These are phyloP conservation scores for Aureococcus anophagefferens DNA, from an alignment of 108 stramenopile genomes.

Conservation along the genomic window DNA sequence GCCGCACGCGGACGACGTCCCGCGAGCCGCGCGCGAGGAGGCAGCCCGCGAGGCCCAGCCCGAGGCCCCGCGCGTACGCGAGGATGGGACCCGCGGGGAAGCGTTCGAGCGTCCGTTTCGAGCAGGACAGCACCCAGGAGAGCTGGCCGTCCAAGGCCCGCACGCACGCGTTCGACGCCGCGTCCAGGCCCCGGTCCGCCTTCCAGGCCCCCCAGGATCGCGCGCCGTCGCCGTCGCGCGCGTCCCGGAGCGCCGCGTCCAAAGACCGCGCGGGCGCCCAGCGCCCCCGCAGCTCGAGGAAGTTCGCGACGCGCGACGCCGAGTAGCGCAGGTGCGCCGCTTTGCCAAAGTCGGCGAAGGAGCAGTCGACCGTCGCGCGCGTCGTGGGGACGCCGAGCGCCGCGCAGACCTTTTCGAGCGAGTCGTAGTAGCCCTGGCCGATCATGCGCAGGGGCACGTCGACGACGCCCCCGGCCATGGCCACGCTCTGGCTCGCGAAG, in stretches of 20 bases:
- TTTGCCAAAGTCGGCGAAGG: neutral
- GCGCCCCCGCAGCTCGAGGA: neutral
- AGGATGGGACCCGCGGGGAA: neutral
- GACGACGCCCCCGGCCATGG: neutral
- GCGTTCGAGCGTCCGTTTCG: neutral
- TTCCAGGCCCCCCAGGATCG: neutral
- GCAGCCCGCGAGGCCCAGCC: neutral
- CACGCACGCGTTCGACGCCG: neutral
- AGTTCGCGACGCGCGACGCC: neutral
- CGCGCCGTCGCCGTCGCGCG: too few relatives aligned
- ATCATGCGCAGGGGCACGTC: slow-evolving; percentile 9
- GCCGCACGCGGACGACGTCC: neutral
- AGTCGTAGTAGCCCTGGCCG: slow-evolving; percentile 9
- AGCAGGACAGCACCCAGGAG: neutral
- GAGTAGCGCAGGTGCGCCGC: neutral
- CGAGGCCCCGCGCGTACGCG: neutral
- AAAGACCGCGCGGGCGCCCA: too few relatives aligned
- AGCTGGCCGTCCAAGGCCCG: neutral
- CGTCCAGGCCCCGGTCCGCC: neutral
- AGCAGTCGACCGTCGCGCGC: neutral
- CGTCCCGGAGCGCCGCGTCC: too few relatives aligned
- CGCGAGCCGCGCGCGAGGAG: neutral
- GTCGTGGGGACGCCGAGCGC: neutral
- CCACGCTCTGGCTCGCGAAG: neutral
- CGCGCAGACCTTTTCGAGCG: neutral